Evolutionary conservation across 2,329 filamentous ascomycete genomes (phyloP).

Genomic region (Aspergillus uvarum): DNA sequence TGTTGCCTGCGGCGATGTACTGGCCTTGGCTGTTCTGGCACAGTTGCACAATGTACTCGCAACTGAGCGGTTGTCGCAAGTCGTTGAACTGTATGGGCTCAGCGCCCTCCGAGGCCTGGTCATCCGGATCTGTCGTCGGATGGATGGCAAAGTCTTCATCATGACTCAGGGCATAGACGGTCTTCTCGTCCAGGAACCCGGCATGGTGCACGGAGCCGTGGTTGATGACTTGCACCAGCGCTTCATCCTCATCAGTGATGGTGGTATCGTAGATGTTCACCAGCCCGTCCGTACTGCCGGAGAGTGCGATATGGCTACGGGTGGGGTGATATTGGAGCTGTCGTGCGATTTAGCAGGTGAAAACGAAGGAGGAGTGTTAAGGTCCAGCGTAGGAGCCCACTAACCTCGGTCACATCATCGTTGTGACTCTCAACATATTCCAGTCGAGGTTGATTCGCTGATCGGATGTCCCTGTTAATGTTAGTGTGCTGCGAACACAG

Average conservation of each 20-base stretch:
- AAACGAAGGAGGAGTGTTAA: not conserved
- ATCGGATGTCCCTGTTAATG: conserved; percentile 45
- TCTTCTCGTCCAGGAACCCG: conserved; percentile 55
- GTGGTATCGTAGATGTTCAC: conserved; percentile 62
- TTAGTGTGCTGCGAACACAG: conserved; percentile 25
- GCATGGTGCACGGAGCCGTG: conserved; percentile 63
- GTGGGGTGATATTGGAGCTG: conserved; percentile 54
- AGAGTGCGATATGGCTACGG: conserved; percentile 55
- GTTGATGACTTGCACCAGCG: conserved; percentile 62
- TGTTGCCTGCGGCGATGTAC: conserved; percentile 51
- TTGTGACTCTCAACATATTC: conserved; percentile 51
- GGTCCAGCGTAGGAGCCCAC: conserved; percentile 13
- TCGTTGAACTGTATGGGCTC: conserved; percentile 55
- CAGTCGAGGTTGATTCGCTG: conserved; percentile 33
- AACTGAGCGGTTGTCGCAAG: conserved; percentile 53
- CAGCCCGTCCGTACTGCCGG: conserved; percentile 62
- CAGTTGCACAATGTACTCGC: conserved; percentile 61
- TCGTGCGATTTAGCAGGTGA: not conserved
- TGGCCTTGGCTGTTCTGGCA: conserved; percentile 44
- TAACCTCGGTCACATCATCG: conserved; percentile 60
- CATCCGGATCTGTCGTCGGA: conserved; percentile 51
- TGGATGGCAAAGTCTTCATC: conserved; percentile 63
- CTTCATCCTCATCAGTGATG: conserved; percentile 60
- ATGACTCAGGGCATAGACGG: conserved; percentile 60
- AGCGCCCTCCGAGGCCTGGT: conserved; percentile 47